Base-by-base conservation (phyloP, 306 rosid species). In the Fragaria nilgerrensis region DNA sequence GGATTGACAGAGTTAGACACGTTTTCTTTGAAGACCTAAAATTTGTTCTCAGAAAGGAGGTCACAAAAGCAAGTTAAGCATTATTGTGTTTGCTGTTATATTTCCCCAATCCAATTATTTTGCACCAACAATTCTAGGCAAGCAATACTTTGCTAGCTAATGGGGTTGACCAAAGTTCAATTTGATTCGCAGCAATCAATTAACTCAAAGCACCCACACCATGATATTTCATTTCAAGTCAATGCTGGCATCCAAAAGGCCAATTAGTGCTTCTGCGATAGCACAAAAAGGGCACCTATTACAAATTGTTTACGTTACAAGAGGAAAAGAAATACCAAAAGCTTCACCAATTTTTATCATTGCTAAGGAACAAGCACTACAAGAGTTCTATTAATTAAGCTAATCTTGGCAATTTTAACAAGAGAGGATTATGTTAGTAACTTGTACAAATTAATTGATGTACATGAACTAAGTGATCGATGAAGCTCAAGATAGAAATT, bases 31-130 rank as follows among this genome's bases (percentile, higher is more conserved):
- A 79, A 70, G 85, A 86, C 64, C 56, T 39, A 72, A 76, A 80
- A 56, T 39, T 69, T 78, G 90, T 81, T 81, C 90, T 84, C 79
- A 78, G 82, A 82, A 82, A 77, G 89, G 82, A 85, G 81, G 90
- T 84, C 82, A 84, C 70, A 87, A 84, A 83, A 74, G 74, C 70
- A 70, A 34, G 9, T 7, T n/a, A 15, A 41, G n/a, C 59, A 89
- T 91, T 73, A 89, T 91, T 77, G 72, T 86, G 90, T 86, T 79
- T 77, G 72, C 43, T 68, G 64, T 58, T 22, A 58, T 74, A 81
- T 79, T 44, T 59, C 81, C 75, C 72, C 72, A 52, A 75, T 55
- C 44, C 83, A 85, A 83, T 83, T 70, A 78, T 81, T 68, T 64
- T 85, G 85, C 86, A 81, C 48, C 56, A 68, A 78, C 56, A 68